These are phyloP conservation scores for Phaeosphaeria sp. DNA, from an alignment of 2,329 filamentous ascomycete genomes.

Conservation along the genomic window DNA sequence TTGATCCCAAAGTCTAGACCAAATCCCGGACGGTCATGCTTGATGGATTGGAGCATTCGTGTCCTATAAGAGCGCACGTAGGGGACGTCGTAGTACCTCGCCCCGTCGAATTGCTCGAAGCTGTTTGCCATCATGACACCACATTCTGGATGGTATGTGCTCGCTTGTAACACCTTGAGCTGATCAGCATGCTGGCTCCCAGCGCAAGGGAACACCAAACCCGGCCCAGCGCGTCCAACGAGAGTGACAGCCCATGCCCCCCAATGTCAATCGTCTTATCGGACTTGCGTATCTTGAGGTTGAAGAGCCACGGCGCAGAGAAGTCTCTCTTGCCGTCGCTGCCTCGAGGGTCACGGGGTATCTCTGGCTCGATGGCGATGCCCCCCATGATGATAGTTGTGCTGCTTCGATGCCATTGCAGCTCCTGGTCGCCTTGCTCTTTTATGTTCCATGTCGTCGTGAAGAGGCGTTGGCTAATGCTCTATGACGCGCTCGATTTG, in stretches of 20 bases:
- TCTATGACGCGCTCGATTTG: neutral
- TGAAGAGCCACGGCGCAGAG: slow-evolving; percentile 9
- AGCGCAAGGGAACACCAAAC: slow-evolving; percentile 2
- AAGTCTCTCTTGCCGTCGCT: slow-evolving; percentile 1
- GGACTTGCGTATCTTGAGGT: slow-evolving; percentile 6
- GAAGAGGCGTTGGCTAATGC: neutral
- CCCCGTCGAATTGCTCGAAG: slow-evolving; percentile 12
- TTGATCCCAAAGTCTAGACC: slow-evolving; percentile 9
- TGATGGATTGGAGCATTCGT: slow-evolving; percentile 13
- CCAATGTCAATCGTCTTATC: slow-evolving; percentile 19
- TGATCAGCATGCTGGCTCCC: neutral
- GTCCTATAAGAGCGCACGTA: slow-evolving; percentile 15
- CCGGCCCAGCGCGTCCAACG: slow-evolving; percentile 12
- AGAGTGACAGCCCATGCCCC: slow-evolving; percentile 9
- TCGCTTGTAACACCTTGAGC: slow-evolving; percentile 16
- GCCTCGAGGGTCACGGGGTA: neutral
- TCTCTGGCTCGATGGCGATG: neutral
- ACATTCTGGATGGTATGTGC: slow-evolving; percentile 13
- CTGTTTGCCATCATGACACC: slow-evolving; percentile 11
- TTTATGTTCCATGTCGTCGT: neutral
- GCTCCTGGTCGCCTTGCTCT: neutral
- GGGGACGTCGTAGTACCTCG: slow-evolving; percentile 10
- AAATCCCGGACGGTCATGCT: slow-evolving; percentile 9
- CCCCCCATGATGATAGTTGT: slow-evolving; percentile 1
- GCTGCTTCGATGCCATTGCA: neutral